Evolutionary conservation across 1,139 yeast species (phyloP).

Genomic region (Yamadazyma trypodendri): DNA sequence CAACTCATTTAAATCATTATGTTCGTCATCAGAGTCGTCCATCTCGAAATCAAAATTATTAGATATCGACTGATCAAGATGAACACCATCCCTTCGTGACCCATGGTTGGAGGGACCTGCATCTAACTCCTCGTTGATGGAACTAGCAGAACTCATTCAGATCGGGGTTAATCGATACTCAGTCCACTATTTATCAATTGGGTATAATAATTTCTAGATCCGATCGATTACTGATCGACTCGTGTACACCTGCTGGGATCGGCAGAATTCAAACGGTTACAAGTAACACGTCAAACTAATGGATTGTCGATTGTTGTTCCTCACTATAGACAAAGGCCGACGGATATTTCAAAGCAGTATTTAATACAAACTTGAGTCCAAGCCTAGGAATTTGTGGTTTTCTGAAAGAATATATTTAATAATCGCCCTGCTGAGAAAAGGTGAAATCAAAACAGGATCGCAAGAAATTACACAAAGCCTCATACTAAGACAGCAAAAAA

Average conservation of each 20-base stretch:
- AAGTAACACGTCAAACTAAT: too few relatives aligned
- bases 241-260: neutral
- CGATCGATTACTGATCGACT: neutral
- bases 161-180: neutral
- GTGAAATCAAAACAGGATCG: slow-evolving; percentile 2
- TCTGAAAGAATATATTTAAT: neutral
- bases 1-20: slow-evolving; percentile 36
- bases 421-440: slow-evolving; percentile 3
- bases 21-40: slow-evolving; percentile 31
- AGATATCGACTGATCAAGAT: neutral
- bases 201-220: neutral
- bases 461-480: neutral
- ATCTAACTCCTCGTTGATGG: slow-evolving; percentile 22
- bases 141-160: slow-evolving; percentile 33
- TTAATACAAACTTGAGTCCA: neutral
- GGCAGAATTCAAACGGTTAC: too few relatives aligned
- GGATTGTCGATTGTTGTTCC: neutral
- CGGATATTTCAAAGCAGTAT: neutral
- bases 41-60: slow-evolving; percentile 19
- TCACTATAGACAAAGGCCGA: too few relatives aligned
- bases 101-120: neutral
- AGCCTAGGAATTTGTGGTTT: neutral
- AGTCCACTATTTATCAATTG: too few relatives aligned
- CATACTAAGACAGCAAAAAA: neutral
- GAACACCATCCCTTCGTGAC: neutral